Percentiles rank a stretch among this genome's conserved stretches.
These are phyloP conservation scores for Pleurotus platypus DNA, from an alignment of 768 basidiomycete species.

Conservation along the genomic window DNA sequence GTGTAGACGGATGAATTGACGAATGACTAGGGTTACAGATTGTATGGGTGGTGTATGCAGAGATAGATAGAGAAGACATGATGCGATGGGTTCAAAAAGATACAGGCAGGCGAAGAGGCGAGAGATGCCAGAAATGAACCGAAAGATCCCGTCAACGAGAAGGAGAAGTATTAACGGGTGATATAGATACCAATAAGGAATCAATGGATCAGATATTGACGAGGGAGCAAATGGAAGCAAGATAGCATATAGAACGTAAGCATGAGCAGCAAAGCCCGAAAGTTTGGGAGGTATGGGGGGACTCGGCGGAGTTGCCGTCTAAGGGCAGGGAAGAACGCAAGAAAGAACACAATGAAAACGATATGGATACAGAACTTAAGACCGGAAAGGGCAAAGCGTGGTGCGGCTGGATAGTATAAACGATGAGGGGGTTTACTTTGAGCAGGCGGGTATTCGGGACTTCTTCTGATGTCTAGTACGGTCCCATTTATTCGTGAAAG, in stretches of 20 bases:
- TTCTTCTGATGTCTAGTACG: slow-evolving; percentile 7
- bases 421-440: background rate
- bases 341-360: background rate
- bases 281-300: background rate
- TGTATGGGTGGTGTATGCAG: no score
- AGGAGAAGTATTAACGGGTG: background rate
- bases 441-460: slow-evolving; percentile 1
- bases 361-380: background rate
- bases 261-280: background rate
- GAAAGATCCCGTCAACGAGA: slow-evolving; percentile 2
- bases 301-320: background rate
- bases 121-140: background rate
- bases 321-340: background rate
- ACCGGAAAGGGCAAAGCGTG: background rate
- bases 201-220: background rate
- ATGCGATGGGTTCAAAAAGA: background rate
- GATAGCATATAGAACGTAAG: background rate
- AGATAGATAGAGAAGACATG: background rate
- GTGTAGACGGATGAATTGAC: no score
- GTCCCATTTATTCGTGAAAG: slow-evolving; percentile 7
- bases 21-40: no score
- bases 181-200: background rate
- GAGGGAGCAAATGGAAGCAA: background rate
- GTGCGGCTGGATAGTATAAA: background rate
- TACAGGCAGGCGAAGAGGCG: background rate